Percentiles rank a stretch among this genome's conserved stretches.
Conservation (phyloP, 306 rosid genomes). For the Trifolium repens region DNA sequence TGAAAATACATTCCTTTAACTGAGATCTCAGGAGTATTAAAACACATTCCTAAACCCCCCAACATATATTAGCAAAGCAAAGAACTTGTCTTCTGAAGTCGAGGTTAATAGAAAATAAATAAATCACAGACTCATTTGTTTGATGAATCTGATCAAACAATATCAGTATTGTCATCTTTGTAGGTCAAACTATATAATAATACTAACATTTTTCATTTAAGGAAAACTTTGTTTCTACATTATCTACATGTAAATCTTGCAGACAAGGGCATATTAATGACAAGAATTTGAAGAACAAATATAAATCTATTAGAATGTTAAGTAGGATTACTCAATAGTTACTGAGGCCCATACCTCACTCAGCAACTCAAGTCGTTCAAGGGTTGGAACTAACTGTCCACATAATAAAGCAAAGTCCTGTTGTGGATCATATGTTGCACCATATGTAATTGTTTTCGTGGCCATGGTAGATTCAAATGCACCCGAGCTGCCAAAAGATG, state of each 20-base stretch:
- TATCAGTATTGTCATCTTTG: neutral
- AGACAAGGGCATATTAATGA: neutral
- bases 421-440: conserved; percentile 53
- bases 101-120: neutral
- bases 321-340: neutral
- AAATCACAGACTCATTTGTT: neutral
- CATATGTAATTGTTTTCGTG: conserved; percentile 56
- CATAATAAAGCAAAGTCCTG: conserved; percentile 63
- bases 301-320: conserved; percentile 14
- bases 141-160: conserved; percentile 17
- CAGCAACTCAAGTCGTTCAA: conserved; percentile 82
- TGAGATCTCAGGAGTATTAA: neutral
- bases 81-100: neutral
- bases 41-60: neutral
- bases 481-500: conserved; percentile 55
- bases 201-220: neutral
- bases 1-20: conserved; percentile 14
- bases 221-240: conserved; percentile 2
- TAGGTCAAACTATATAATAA: neutral
- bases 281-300: neutral
- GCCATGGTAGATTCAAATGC: conserved; percentile 48
- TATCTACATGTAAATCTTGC: conserved; percentile 7
- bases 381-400: conserved; percentile 68
- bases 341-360: conserved; percentile 66
- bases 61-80: neutral